Conservation (phyloP, 768 basidiomycete genomes). For the Tulasnella sp. region DNA sequence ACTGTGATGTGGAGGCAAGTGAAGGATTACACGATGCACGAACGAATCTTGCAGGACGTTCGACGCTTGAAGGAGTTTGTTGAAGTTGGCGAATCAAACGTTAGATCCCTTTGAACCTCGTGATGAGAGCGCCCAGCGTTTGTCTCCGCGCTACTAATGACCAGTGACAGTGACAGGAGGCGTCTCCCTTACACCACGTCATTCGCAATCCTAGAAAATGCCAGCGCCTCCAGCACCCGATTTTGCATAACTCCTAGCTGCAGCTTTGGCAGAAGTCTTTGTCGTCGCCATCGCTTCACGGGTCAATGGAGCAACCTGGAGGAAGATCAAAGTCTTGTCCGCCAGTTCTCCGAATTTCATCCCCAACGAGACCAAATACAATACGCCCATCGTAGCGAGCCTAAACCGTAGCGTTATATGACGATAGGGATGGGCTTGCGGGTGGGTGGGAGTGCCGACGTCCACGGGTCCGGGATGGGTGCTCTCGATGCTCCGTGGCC, state of each 20-base stretch:
- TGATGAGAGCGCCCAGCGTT: constrained; percentile 67
- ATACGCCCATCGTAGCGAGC: constrained; percentile 56
- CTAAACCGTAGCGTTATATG: constrained; percentile 36
- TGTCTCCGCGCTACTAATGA: constrained; percentile 68
- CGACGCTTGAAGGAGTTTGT: constrained; percentile 68
- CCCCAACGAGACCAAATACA: constrained; percentile 75
- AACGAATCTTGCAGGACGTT: constrained; percentile 55
- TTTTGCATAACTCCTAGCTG: background rate
- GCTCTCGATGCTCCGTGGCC: background rate
- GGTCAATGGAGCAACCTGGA: constrained; percentile 58
- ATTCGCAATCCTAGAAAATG: constrained; percentile 51
- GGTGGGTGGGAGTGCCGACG: constrained; percentile 56
- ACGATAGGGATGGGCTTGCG: constrained; percentile 51
- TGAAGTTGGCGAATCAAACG: constrained; percentile 41
- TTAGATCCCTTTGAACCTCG: constrained; percentile 57
- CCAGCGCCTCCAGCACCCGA: background rate
- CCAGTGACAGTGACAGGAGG: constrained; percentile 56
- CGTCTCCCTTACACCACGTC: constrained; percentile 62
- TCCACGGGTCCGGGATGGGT: constrained; percentile 50
- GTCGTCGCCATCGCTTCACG: background rate
- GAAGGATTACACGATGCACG: constrained; percentile 68
- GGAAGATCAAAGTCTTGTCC: constrained; percentile 65
- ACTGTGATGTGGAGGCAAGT: constrained; percentile 79
- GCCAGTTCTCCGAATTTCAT: constrained; percentile 82
- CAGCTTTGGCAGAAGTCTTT: background rate